These are phyloP conservation scores for Linnemannia zychae DNA, from an alignment of 192 early-diverging fungal species.

Conservation along the genomic window DNA sequence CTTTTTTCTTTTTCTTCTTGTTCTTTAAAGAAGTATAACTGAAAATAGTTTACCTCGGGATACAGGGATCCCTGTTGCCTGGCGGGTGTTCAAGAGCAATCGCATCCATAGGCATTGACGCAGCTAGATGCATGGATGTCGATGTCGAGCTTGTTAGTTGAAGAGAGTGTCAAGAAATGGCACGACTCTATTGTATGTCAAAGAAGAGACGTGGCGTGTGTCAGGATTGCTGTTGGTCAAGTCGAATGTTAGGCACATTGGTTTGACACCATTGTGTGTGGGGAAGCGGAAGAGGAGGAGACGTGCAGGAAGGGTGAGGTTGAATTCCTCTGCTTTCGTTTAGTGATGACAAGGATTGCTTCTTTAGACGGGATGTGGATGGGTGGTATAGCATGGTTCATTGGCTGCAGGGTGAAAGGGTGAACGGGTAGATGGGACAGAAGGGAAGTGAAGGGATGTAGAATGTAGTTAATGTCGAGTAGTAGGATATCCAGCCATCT, in stretches of 20 bases:
- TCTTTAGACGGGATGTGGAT: background rate
- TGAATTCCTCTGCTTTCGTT: no score
- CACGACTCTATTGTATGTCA: background rate
- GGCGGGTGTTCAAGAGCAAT: background rate
- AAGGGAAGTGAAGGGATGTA: background rate
- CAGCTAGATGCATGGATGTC: background rate
- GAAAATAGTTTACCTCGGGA: conserved; percentile 4
- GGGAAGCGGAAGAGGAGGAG: background rate
- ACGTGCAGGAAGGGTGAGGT: background rate
- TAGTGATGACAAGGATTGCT: no score
- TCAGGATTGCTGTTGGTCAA: background rate
- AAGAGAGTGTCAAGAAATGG: background rate
- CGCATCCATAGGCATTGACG: conserved; percentile 2
- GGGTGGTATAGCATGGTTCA: conserved; percentile 3
- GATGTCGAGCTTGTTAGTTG: background rate
- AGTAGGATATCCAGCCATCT: no score
- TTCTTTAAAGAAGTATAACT: background rate
- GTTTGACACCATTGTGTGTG: background rate
- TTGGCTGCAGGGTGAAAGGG: background rate
- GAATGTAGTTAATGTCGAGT: background rate
- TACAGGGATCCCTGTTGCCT: background rate
- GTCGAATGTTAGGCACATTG: background rate
- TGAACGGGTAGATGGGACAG: background rate
- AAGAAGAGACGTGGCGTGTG: background rate
- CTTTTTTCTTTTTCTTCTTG: background rate